A percentile compares a stretch with the other conserved stretches of the same genome.
phyloP scores from a whole-genome alignment of 257 asterid species.

The Gentiana straminea region DNA sequence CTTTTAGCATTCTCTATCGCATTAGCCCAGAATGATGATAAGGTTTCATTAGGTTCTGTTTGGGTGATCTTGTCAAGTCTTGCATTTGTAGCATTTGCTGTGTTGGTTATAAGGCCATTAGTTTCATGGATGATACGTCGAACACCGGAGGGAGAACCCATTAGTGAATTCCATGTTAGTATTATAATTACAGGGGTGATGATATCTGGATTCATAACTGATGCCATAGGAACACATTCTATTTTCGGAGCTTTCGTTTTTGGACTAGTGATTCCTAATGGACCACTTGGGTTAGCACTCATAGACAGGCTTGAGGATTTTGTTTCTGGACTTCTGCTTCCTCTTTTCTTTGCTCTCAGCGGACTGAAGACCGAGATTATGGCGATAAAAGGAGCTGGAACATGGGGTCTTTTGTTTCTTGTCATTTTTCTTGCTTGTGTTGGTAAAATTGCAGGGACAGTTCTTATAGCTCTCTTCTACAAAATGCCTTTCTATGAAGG shows the following conservation, averaged over 20 bases:
- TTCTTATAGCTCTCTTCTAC: conserved; percentile 59
- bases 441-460: conserved; percentile 75
- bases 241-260: conserved; percentile 91
- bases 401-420: conserved; percentile 50
- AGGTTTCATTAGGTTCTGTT: conserved; percentile 43
- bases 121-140: conserved; percentile 37
- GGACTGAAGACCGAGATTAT: conserved; percentile 68
- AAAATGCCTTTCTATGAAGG: conserved; percentile 76
- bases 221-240: conserved; percentile 92
- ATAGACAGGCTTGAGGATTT: conserved; percentile 83
- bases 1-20: conserved; percentile 78
- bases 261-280: conserved; percentile 75
- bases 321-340: conserved; percentile 72
- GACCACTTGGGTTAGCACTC: conserved; percentile 71
- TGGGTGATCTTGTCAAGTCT: conserved; percentile 72
- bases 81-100: conserved; percentile 42
- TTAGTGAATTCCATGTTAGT: conserved; percentile 62
- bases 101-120: conserved; percentile 47
- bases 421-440: conserved; percentile 65
- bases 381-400: conserved; percentile 33
- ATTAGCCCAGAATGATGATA: conserved; percentile 62
- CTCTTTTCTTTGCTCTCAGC: conserved; percentile 82
- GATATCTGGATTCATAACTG: conserved; percentile 80
- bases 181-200: conserved; percentile 81
- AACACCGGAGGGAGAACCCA: conserved; percentile 68